phyloP scores from a whole-genome alignment of 179 eudicot species.

The Drosera spatulata region DNA sequence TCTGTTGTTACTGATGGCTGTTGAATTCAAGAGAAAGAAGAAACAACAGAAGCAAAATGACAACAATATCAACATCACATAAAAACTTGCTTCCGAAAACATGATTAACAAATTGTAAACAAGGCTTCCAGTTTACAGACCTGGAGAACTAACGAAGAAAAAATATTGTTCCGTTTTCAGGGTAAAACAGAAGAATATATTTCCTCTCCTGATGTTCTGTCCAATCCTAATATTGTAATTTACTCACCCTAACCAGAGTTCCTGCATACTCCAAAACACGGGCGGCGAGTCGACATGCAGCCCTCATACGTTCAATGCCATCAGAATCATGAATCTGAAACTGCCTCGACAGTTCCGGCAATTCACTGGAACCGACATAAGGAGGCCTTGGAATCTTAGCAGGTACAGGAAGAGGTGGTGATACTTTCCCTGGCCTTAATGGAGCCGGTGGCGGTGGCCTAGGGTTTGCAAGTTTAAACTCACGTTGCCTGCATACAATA shows the following conservation, averaged over 20 bases:
- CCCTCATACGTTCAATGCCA: conserved; percentile 76
- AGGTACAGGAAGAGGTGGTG: conserved; percentile 76
- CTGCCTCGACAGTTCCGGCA: conserved; percentile 72
- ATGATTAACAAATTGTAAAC: no score
- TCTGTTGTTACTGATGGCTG: conserved; percentile 96
- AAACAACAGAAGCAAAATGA: not conserved
- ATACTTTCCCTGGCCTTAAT: conserved; percentile 77
- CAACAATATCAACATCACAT: no score
- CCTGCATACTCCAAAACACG: conserved; percentile 89
- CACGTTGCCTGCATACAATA: conserved; percentile 43
- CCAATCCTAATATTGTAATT: no score
- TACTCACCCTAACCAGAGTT: conserved; percentile 79
- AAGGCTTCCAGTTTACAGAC: no score
- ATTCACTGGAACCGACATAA: conserved; percentile 40
- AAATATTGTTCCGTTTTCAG: no score
- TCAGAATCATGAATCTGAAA: conserved; percentile 72
- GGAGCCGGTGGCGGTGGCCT: conserved; percentile 32
- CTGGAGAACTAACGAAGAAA: no score
- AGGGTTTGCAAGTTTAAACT: conserved; percentile 30
- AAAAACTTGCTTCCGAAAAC: no score
- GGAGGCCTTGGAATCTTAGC: conserved; percentile 89
- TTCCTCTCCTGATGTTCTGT: no score
- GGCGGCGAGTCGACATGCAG: conserved; percentile 94
- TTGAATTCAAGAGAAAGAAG: conserved; percentile 1
- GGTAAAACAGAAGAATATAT: no score